These are phyloP conservation scores for Fistulinella cinereoalba DNA, from an alignment of 1,284 basidiomycete species.

Conservation along the genomic window DNA sequence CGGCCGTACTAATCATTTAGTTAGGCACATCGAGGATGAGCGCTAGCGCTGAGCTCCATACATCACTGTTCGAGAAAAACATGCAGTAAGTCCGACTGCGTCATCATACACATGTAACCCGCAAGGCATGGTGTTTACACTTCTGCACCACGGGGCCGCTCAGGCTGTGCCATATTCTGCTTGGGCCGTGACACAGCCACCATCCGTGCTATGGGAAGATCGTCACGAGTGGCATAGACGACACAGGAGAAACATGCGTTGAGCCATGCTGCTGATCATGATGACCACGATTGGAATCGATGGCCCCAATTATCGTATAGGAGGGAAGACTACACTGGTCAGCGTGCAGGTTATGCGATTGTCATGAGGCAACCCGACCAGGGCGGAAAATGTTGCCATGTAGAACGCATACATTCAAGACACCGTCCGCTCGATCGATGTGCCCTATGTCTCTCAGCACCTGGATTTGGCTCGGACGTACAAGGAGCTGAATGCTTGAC, in stretches of 20 bases:
- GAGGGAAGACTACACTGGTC: slow-evolving; percentile 2
- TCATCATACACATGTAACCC: not conserved
- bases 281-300: slow-evolving; percentile 31
- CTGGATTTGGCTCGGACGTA: not conserved
- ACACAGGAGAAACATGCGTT: slow-evolving; percentile 14
- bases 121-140: too few relatives aligned
- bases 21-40: too few relatives aligned
- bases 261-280: slow-evolving; percentile 21
- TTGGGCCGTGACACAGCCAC: not conserved
- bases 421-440: too few relatives aligned
- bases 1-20: too few relatives aligned
- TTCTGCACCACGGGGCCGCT: too few relatives aligned
- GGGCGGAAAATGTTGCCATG: too few relatives aligned
- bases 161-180: too few relatives aligned
- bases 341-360: slow-evolving; percentile 10
- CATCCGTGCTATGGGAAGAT: not conserved
- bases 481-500: not conserved
- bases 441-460: too few relatives aligned
- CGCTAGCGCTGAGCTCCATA: too few relatives aligned
- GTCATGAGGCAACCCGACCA: slow-evolving; percentile 4
- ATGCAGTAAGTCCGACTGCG: too few relatives aligned
- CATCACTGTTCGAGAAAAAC: too few relatives aligned
- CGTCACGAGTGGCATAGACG: slow-evolving; percentile 1
- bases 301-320: slow-evolving; percentile 18
- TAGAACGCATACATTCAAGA: too few relatives aligned